Conservation (phyloP, 2,329 filamentous ascomycete species). For the Sporothrix protearum region DNA sequence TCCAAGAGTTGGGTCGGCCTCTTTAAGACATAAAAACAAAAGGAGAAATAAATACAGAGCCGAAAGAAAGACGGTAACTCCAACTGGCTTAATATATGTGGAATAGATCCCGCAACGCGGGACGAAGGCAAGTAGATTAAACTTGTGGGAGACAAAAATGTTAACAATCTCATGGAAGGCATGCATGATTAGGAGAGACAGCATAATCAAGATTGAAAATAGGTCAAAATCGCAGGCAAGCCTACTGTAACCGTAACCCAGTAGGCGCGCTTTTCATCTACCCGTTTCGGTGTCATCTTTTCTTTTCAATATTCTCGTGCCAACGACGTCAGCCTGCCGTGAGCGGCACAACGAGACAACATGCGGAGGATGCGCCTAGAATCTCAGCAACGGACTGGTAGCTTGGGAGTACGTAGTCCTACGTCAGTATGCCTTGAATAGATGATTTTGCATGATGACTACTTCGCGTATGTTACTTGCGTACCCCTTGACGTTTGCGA, state of each 20-base stretch:
- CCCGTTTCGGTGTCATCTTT: neutral
- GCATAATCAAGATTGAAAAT: neutral
- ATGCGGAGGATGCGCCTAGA: neutral
- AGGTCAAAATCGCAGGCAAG: neutral
- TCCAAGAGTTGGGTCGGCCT: slow-evolving; percentile 19
- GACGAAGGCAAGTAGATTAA: slow-evolving; percentile 8
- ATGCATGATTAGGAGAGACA: neutral
- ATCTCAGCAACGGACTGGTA: neutral
- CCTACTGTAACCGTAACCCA: neutral
- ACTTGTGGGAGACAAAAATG: neutral
- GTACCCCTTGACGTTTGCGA: neutral
- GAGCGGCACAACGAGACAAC: neutral
- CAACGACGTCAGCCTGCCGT: neutral
- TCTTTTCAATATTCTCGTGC: neutral
- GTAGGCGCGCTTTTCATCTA: neutral
- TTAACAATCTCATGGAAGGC: neutral
- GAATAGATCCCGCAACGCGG: slow-evolving; percentile 1
- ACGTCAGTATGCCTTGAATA: neutral
- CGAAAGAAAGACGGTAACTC: neutral
- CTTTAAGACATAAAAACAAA: neutral
- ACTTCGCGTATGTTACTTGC: neutral
- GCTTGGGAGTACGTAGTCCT: neutral
- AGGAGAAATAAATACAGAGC: neutral
- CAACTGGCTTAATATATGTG: slow-evolving; percentile 14
- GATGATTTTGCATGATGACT: neutral